Conservation (phyloP, 305 asterid species). For the Andrographis paniculata region DNA sequence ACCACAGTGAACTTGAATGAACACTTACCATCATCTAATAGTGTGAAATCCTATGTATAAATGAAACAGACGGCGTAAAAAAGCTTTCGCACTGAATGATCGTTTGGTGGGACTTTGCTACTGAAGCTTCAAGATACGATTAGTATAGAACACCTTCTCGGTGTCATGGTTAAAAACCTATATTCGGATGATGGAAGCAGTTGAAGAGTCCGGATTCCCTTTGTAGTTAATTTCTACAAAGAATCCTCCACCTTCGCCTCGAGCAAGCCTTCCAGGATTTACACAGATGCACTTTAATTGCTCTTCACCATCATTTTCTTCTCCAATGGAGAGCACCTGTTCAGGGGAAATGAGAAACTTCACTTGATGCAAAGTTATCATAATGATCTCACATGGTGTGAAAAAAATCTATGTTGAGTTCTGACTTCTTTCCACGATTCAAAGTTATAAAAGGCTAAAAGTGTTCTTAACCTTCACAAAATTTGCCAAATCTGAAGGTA, state of each 20-base stretch:
- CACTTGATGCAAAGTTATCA: not conserved
- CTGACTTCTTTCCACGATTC: not conserved
- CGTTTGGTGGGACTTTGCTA: slow-evolving; percentile 4
- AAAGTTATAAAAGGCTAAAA: not conserved
- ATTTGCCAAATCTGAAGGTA: slow-evolving; percentile 86
- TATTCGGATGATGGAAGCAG: slow-evolving; percentile 71
- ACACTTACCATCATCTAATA: no score
- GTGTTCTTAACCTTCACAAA: slow-evolving; percentile 60
- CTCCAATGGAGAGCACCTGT: slow-evolving; percentile 58
- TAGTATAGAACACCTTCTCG: not conserved
- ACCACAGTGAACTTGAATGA: no score
- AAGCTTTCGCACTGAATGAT: no score
- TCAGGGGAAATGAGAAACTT: slow-evolving; percentile 5
- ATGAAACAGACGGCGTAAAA: no score
- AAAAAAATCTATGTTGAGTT: no score
- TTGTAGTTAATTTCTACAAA: slow-evolving; percentile 73
- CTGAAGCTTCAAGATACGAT: not conserved
- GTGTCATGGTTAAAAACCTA: slow-evolving; percentile 17
- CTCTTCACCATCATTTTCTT: slow-evolving; percentile 48
- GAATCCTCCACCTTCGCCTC: slow-evolving; percentile 96
- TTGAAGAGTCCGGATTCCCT: slow-evolving; percentile 47
- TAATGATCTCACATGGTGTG: not conserved
- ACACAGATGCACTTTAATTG: slow-evolving; percentile 64
- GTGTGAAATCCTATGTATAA: no score
- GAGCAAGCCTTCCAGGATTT: slow-evolving; percentile 87